Base-by-base conservation (phyloP, 2,329 filamentous ascomycete genomes). In the Penicillium digitatum region DNA sequence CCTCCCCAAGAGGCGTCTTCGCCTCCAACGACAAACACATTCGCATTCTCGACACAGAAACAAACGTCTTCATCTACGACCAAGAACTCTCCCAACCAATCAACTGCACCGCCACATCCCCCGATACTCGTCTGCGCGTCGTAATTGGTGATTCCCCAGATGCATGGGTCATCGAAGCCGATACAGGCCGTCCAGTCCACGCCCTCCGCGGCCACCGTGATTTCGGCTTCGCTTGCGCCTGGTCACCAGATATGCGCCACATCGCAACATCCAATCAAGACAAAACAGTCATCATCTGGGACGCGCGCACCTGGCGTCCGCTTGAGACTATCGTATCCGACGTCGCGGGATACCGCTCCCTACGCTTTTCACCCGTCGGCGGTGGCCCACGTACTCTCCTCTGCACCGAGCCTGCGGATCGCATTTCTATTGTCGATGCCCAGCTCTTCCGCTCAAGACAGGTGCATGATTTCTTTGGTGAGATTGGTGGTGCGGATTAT, bases 11-110 rank as follows among this genome's bases (percentile, higher is more conserved):
- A 40, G 81, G 79, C 3, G 77, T 81, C 3, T 81, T 85, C 58
- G 79, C 79, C 60, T 83, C 81, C 3, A 85, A 85, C 62, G 82
- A 85, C 66, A 69, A 74, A 38, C 76, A 77, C 38, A 68, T 85
- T 12, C 80, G 82, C 9, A 69, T 81, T 27, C 74, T 85, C 29
- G 82, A 85, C 63, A 78, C 78, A 62, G 71, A 69, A 32, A 81
- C 73, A 5, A 75, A 76, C 59, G 68, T 66, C 24, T 76, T 78
- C 53, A 50, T 72, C 11, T 63, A 66, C 16, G 68, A 69, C 29
- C 71, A 77, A 47, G 66, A 67, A 37, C 70, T 76, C 20, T 68
- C 69, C 12, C 71, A 70, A 11, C 71, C 72, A 22, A 71, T 78
- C 48, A 78, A 78, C 54, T 78, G 76, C 65, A 75, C 76, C 18